Base-by-base conservation (phyloP, 306 rosid species). In the Vicia sativa region DNA sequence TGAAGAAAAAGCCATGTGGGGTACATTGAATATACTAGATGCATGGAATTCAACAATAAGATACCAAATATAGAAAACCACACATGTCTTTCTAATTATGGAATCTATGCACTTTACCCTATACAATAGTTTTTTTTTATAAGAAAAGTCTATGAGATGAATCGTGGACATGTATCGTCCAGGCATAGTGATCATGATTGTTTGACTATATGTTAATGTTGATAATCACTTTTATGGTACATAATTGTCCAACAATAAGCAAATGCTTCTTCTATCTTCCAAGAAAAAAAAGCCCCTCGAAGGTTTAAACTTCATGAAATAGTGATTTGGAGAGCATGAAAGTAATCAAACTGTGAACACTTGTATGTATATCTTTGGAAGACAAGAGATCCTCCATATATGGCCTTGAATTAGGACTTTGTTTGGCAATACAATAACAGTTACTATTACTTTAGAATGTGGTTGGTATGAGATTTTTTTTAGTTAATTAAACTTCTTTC, bases 1-100 rank as follows among this genome's bases (percentile, higher is more conserved):
- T 11, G 44, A 54, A 69, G 15, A 10, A 34, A 77, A 13, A 16
- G 79, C 79, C 95, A 92, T 77, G 97, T 92, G 95, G 73, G 84
- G 39, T 44, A 55, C 61, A 56, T 55, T 81, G 90, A 80, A 78
- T 62, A 63, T 72, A 62, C 79, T 79, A 85, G 84, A 81, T 78
- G 85, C 73, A 85, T 92, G 60, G 84, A 81, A 62, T 70, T 76
- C 69, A 23, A 34, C 67, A 79, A 79, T 26, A 5, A 5, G 21
- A 38, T 58, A 61, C 82, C 80, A 44, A 41, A 41, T 59, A 29
- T 65, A 7, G 31, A 74, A 83, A 74, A 0, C 11, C 19, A 34
- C 19, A 59, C 8, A 43, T 12, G 68, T 7, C 57, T 78, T 87
- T 48, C 95, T 52, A 74, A 35, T 70, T 92, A n/a, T 56, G 95